phyloP scores from a whole-genome alignment of 1,284 basidiomycete genomes.

The Papiliotrema fonsecae region DNA sequence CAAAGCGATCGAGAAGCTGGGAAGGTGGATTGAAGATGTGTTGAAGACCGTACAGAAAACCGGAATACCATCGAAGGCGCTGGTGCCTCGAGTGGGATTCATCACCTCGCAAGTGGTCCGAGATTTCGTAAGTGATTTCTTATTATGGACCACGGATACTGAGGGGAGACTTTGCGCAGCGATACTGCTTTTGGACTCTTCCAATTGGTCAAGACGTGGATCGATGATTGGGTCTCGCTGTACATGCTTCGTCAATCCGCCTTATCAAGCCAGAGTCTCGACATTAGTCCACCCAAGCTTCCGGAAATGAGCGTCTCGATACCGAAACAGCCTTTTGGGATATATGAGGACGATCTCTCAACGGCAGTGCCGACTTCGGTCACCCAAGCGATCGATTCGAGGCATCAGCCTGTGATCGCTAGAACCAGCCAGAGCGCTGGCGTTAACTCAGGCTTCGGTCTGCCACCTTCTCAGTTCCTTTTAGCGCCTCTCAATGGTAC shows the following conservation, averaged over 20 bases:
- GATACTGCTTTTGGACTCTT: conserved; percentile 38
- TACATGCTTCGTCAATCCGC: conserved; percentile 26
- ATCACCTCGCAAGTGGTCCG: conserved; percentile 39
- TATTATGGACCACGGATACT: not conserved
- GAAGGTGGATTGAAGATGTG: conserved; percentile 17
- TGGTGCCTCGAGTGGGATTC: conserved; percentile 29
- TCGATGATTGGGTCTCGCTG: conserved; percentile 40
- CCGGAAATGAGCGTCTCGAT: conserved; percentile 14
- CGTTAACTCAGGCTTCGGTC: not conserved
- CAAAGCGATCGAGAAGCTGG: conserved; percentile 14
- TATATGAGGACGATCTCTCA: conserved; percentile 6
- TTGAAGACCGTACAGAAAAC: not conserved
- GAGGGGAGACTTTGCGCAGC: conserved; percentile 28
- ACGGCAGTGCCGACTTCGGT: conserved; percentile 18
- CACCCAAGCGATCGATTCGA: not conserved
- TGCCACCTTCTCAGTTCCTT: not conserved
- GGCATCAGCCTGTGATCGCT: not conserved
- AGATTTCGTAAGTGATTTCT: conserved; percentile 25
- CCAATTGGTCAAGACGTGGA: conserved; percentile 44
- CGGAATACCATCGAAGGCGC: not conserved
- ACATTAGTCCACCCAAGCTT: not conserved
- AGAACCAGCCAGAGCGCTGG: not conserved
- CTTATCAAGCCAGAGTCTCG: conserved; percentile 12
- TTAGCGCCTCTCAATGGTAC: not conserved
- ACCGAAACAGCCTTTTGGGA: not conserved